Percentiles rank a stretch among this genome's conserved stretches.
Conservation (phyloP, 208 protist genomes). For the Crithidia bombi region DNA sequence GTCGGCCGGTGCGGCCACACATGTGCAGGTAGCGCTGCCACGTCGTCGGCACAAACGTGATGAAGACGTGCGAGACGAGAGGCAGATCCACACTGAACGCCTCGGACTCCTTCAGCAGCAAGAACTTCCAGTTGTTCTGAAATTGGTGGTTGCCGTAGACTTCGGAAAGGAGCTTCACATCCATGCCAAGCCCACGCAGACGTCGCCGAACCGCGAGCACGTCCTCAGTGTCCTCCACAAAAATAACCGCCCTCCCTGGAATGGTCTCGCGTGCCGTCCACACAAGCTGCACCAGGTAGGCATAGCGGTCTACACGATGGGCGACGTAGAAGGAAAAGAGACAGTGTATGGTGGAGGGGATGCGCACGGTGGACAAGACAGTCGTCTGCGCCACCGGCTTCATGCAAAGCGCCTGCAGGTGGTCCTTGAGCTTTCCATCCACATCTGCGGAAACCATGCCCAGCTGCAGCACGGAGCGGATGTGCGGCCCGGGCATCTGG, state of each 20-base stretch:
- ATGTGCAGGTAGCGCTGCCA: constrained; percentile 82
- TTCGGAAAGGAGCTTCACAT: constrained; percentile 84
- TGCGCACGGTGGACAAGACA: constrained; percentile 65
- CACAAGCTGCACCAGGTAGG: constrained; percentile 53
- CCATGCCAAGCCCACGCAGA: constrained; percentile 66
- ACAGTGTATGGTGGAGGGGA: constrained; percentile 82
- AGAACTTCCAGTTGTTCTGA: constrained; percentile 70
- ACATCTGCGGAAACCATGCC: constrained; percentile 80
- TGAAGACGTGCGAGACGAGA: constrained; percentile 84
- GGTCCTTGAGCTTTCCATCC: constrained; percentile 62
- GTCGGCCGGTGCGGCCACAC: constrained; percentile 71
- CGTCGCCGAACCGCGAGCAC: constrained; percentile 56
- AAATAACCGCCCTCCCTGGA: constrained; percentile 72
- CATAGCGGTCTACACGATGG: constrained; percentile 43
- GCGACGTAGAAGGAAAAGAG: constrained; percentile 76
- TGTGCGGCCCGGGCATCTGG: constrained; percentile 80
- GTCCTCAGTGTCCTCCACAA: constrained; percentile 61
- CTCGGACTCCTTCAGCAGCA: constrained; percentile 78
- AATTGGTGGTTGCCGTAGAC: constrained; percentile 62
- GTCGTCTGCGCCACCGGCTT: constrained; percentile 75
- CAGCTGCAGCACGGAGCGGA: constrained; percentile 86
- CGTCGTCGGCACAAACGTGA: constrained; percentile 76
- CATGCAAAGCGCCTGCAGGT: constrained; percentile 79
- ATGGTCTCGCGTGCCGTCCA: constrained; percentile 76
- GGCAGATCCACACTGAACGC: constrained; percentile 78